Evolutionary conservation across 2,329 filamentous ascomycete species (phyloP), one percentile per base, ranked within the genome.

Genomic region (Aspergillus pseudoterreus): DNA sequence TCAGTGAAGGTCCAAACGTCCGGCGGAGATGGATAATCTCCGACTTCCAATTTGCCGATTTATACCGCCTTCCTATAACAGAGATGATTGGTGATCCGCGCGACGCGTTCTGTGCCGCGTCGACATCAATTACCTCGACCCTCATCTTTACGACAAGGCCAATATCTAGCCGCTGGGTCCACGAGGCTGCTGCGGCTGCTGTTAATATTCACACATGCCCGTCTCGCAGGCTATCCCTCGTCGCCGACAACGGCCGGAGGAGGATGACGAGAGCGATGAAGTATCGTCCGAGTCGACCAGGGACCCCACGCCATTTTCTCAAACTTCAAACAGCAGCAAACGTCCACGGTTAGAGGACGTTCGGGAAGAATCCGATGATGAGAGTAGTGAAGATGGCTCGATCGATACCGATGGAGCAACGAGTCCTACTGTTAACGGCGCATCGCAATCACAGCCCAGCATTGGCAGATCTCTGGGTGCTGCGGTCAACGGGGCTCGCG

Each of bases 281-380:
- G 32, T 49, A 32, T 45, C 59, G 15, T 54, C 61, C 11, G 45
- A 24, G 12, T 46, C 53, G 8, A 55, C 52, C 6, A 55, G 55
- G 32, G 45, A 53, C 41, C 47, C 59, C 46, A 59, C 60, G 6
- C 59, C 63, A 19, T 53, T 55, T 30, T 62, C 64, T 14, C 61
- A 63, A 30, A 36, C 58, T 15, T 61, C 64, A 6, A 63, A 58
- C 48, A 63, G 55, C 49, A 63, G 60, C 53, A 73, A 72, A 57
- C 67, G 70, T 38, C 55, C 58, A 46, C 63, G 66, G 45, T 44
- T 71, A 24, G 57, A 62, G 43, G 58, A 59, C 43, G 50, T 54
- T 5, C 50, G 53, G 6, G 30, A 44, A 8, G 27, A 45, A n/a
- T 19, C 33, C 17, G 35, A 47, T 33, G 27, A 30, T 17, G 30